Evolutionary conservation across 2,329 filamentous ascomycete genomes (phyloP).

Genomic region (Alternaria sp.): DNA sequence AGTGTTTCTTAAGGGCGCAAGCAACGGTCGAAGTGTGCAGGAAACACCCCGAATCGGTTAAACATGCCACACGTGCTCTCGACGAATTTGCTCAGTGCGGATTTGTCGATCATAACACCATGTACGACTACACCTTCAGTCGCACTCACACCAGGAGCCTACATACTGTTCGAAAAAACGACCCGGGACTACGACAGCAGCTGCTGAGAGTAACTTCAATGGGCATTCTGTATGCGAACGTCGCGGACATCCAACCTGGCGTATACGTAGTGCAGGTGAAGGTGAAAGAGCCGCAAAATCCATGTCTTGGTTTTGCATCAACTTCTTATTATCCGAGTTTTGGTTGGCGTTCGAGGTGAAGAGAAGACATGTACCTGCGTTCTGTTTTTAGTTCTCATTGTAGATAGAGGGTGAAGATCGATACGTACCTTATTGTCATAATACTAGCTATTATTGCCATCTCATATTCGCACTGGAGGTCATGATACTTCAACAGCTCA

Average conservation of each 20-base stretch:
- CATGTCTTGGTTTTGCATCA: neutral
- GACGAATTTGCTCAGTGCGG: neutral
- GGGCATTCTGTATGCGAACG: neutral
- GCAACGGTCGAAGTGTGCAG: neutral
- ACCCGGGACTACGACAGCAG: neutral
- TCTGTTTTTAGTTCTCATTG: neutral
- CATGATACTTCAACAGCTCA: neutral
- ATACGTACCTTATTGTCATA: neutral
- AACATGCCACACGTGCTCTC: neutral
- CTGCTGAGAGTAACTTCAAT: neutral
- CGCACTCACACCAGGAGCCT: neutral
- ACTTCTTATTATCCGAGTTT: neutral
- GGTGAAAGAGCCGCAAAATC: neutral
- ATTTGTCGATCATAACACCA: neutral
- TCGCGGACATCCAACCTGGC: too few relatives aligned
- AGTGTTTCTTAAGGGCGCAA: neutral
- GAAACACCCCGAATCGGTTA: neutral
- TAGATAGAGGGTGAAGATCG: neutral
- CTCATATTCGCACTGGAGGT: neutral
- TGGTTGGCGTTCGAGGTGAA: neutral
- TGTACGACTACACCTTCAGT: neutral
- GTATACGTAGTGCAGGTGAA: neutral
- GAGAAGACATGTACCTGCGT: too few relatives aligned
- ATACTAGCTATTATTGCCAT: neutral
- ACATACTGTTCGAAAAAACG: neutral